Conservation (phyloP, 2,329 filamentous ascomycete species). For the Aureobasidium namibiae region DNA sequence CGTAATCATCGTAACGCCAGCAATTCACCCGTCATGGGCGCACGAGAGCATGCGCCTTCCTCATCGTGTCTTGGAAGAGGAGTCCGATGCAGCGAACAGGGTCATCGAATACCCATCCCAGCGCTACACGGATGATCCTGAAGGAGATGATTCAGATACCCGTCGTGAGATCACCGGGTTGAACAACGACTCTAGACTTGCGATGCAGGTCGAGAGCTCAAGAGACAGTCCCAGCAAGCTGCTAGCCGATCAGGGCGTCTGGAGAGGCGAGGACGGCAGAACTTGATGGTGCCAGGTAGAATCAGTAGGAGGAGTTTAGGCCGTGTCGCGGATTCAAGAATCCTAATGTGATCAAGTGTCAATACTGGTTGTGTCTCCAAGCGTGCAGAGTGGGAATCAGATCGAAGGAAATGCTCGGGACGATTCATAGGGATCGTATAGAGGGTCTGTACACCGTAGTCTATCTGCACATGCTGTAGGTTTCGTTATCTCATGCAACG, state of each 20-base stretch:
- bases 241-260: background rate
- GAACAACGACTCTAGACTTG: conserved; percentile 25
- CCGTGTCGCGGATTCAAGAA: background rate
- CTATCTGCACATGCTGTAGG: too few species aligned
- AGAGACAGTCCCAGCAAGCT: conserved; percentile 17
- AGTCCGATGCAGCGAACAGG: background rate
- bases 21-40: conserved; percentile 21
- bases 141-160: background rate
- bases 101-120: conserved; percentile 3
- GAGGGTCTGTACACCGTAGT: too few species aligned
- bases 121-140: conserved; percentile 5
- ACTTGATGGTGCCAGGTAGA: background rate
- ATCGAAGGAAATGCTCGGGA: too few species aligned
- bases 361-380: too few species aligned
- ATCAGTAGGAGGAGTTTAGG: background rate
- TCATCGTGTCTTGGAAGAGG: background rate
- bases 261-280: background rate
- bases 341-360: too few species aligned
- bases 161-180: conserved; percentile 15
- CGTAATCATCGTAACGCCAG: conserved; percentile 20
- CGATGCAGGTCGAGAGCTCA: conserved; percentile 21
- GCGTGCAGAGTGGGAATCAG: too few species aligned
- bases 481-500: too few species aligned
- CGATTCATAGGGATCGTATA: too few species aligned
- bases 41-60: conserved; percentile 10